Evolutionary conservation across 352 stramenopile genomes (phyloP).

Genomic region (Phytophthora pini): DNA sequence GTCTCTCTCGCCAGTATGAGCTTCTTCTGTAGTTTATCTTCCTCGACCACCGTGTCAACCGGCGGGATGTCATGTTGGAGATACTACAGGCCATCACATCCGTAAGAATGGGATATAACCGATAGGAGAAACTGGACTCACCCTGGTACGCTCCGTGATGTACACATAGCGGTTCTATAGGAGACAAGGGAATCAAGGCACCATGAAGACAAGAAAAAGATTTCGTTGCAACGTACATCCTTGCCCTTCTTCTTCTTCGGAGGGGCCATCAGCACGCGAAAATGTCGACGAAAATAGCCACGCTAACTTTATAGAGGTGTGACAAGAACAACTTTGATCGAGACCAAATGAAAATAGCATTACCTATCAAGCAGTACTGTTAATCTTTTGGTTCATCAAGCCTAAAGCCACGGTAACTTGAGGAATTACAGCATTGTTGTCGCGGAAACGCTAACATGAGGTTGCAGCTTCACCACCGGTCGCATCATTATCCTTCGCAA

Average conservation of each 20-base stretch:
- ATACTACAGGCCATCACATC: conserved; percentile 42
- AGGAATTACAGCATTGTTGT: too few relatives aligned
- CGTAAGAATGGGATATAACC: too few relatives aligned
- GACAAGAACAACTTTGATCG: too few relatives aligned
- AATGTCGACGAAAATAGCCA: conserved; percentile 22
- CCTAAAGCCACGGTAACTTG: too few relatives aligned
- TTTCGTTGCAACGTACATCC: conserved; percentile 19
- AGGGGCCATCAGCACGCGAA: conserved; percentile 2
- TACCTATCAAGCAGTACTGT: too few relatives aligned
- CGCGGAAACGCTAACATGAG: too few relatives aligned
- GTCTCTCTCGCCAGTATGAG: conserved; percentile 47
- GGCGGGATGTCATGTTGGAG: conserved; percentile 69
- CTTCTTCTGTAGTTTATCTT: conserved; percentile 73
- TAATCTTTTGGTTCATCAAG: too few relatives aligned
- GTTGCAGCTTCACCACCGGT: background rate
- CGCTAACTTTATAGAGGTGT: background rate
- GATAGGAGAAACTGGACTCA: conserved; percentile 25
- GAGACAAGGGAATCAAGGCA: too few relatives aligned
- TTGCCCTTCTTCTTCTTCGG: conserved; percentile 36
- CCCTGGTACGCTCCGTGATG: conserved; percentile 76
- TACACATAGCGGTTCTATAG: conserved; percentile 71
- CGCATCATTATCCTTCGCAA: background rate
- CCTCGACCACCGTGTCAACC: conserved; percentile 75
- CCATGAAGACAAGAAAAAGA: too few relatives aligned
- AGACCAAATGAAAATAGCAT: too few relatives aligned